Evolutionary conservation across 2,329 filamentous ascomycete species (phyloP).

Genomic region (Alternaria dauci): DNA sequence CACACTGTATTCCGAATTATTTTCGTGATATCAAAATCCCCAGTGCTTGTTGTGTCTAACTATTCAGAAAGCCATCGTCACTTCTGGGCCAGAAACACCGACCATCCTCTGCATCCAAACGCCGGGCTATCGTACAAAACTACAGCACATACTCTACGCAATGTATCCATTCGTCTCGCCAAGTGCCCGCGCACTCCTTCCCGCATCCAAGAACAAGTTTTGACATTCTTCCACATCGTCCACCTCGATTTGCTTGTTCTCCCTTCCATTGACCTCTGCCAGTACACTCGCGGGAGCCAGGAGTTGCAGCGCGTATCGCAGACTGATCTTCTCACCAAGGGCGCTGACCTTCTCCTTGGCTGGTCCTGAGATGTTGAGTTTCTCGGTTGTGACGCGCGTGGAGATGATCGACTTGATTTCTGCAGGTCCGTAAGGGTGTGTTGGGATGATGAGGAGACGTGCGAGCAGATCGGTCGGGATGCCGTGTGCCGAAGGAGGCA

Average conservation of each 20-base stretch:
- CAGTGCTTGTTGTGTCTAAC: conserved; percentile 14
- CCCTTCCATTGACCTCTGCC: conserved; percentile 70
- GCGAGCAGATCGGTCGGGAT: conserved; percentile 93
- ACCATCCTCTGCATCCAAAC: conserved; percentile 18
- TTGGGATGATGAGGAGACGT: conserved; percentile 94
- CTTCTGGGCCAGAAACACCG: conserved; percentile 17
- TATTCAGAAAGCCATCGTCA: conserved; percentile 15
- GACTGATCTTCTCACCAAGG: conserved; percentile 85
- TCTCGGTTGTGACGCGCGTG: conserved; percentile 83
- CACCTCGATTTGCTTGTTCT: conserved; percentile 58
- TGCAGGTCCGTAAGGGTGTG: conserved; percentile 83
- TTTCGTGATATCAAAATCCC: conserved; percentile 12
- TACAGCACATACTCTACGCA: conserved; percentile 27
- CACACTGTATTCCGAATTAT: background rate
- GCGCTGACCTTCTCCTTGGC: conserved; percentile 88
- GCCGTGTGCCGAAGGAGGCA: conserved; percentile 78
- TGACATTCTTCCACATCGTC: conserved; percentile 64
- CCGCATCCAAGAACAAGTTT: conserved; percentile 58
- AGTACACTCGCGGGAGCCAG: conserved; percentile 90
- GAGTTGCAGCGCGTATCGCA: conserved; percentile 92
- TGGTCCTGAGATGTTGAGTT: conserved; percentile 77
- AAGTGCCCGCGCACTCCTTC: conserved; percentile 55
- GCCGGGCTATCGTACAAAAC: conserved; percentile 26
- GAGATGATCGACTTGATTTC: conserved; percentile 94
- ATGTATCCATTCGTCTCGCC: conserved; percentile 45